Conservation (phyloP, 1,139 yeast genomes). For the Debaryomyces coudertii region DNA sequence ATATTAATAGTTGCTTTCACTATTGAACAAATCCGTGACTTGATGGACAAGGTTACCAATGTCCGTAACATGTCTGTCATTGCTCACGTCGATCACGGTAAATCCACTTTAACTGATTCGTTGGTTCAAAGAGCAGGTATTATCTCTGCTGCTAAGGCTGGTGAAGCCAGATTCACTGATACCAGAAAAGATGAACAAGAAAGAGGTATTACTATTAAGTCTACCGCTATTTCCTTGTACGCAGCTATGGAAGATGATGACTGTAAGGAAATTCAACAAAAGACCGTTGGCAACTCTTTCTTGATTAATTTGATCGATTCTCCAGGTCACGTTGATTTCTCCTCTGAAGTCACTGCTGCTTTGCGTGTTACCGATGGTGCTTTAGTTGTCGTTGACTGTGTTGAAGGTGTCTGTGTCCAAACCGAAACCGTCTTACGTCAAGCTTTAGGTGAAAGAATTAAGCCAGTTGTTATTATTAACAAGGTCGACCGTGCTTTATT, state of each 20-base stretch:
- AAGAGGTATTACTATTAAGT: slow-evolving; percentile 99
- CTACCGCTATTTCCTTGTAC: slow-evolving; percentile 96
- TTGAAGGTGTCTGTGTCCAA: slow-evolving; percentile 99
- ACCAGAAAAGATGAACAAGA: slow-evolving; percentile 99
- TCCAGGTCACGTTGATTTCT: slow-evolving; percentile 99
- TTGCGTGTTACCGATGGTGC: slow-evolving; percentile 99
- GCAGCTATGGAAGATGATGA: slow-evolving; percentile 90
- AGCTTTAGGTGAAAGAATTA: slow-evolving; percentile 98
- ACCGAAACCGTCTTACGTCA: slow-evolving; percentile 99
- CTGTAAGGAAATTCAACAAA: slow-evolving; percentile 92
- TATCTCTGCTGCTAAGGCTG: slow-evolving; percentile 99
- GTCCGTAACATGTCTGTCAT: slow-evolving; percentile 99
- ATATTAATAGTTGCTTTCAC: slow-evolving; percentile 62
- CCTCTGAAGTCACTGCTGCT: slow-evolving; percentile 99
- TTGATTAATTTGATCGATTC: slow-evolving; percentile 98
- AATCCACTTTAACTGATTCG: slow-evolving; percentile 98
- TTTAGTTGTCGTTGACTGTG: slow-evolving; percentile 97
- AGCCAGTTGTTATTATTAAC: slow-evolving; percentile 98
- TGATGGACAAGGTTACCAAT: slow-evolving; percentile 99
- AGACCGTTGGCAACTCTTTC: slow-evolving; percentile 92
- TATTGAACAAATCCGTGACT: slow-evolving; percentile 94
- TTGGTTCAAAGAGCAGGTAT: slow-evolving; percentile 99
- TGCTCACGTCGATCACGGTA: slow-evolving; percentile 99
- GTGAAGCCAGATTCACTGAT: slow-evolving; percentile 99
- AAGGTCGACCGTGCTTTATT: slow-evolving; percentile 99